Evolutionary conservation across 2,329 filamentous ascomycete genomes (phyloP), one percentile per base, ranked within the genome.

Genomic region (Pyricularia grisea): DNA sequence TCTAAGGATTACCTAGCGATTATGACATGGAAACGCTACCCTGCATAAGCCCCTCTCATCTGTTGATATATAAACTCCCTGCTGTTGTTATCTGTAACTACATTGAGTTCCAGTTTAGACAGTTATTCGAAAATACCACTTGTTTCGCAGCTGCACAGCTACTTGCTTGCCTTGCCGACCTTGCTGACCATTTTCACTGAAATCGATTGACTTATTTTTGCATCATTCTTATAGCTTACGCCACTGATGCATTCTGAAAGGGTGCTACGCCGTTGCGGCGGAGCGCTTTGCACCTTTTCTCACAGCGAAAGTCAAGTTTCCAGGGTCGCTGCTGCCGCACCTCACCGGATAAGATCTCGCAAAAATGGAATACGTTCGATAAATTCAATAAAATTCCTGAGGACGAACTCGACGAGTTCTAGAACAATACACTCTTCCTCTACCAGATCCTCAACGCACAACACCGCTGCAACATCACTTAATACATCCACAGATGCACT

Each of bases 351-450:
- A 63, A 63, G 23, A 63, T 3, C 1, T 28, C 10, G 27, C 60
- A 63, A 10, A 63, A 63, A 63, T 30, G 12, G 10, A 10, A 17
- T 63, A 28, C 60, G 60, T 23, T 63, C 17, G 3, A 28, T 11
- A 27, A 27, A 28, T 17, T 27, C 58, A 61, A 1, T 2, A 23
- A 23, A 12, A 61, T 17, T 28, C 23, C 27, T n/a, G 23, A 67
- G 66, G 28, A 65, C 67, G 30, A 69, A 65, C 60, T 68, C 72
- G 23, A 69, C 70, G 25, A 69, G 71, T 10, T 72, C 73, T 17
- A 73, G 76, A 55, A 71, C 74, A 4, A 68, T 77, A 11, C 76
- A 77, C 70, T 75, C 75, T 1, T 75, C 75, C 9, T 71, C 73
- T 61, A 73, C 70, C 67, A 72, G 70, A 11, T 64, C 74, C 11